Evolutionary conservation across 371 early-diverging fungal genomes (phyloP).

Genomic region (Zychaea mexicana): DNA sequence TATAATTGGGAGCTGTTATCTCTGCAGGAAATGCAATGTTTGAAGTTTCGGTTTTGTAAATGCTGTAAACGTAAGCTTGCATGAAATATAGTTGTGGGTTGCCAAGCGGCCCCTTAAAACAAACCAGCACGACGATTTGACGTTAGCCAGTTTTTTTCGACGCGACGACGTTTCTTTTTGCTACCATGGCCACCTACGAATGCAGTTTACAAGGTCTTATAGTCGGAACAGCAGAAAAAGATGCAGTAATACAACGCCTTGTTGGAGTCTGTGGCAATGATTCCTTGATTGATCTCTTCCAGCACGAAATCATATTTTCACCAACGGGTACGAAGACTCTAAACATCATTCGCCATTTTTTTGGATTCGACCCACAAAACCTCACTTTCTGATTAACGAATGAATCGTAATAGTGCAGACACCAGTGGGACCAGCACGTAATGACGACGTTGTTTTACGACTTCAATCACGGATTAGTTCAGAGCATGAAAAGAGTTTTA

Average conservation of each 20-base stretch:
- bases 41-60: no score
- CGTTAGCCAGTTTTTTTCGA: no score
- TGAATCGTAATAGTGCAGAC: constrained; percentile 38
- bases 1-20: no score
- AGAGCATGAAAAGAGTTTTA: constrained; percentile 43
- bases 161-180: no score
- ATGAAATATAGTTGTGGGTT: no score
- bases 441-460: constrained; percentile 52
- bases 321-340: constrained; percentile 42
- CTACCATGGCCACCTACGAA: constrained; percentile 42
- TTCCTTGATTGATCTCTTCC: constrained; percentile 38
- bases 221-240: constrained; percentile 35
- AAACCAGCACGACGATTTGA: no score
- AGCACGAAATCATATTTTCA: constrained; percentile 51
- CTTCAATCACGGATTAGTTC: constrained; percentile 41
- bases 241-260: constrained; percentile 37
- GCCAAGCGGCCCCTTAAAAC: no score
- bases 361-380: neutral
- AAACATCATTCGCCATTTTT: neutral
- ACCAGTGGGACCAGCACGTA: constrained; percentile 50
- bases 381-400: neutral
- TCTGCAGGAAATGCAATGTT: no score
- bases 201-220: constrained; percentile 51
- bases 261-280: constrained; percentile 51
- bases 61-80: no score